Evolutionary conservation across 345 rosid genomes (phyloP), one percentile per base, ranked within the genome.

Genomic region (Microcos paniculata): DNA sequence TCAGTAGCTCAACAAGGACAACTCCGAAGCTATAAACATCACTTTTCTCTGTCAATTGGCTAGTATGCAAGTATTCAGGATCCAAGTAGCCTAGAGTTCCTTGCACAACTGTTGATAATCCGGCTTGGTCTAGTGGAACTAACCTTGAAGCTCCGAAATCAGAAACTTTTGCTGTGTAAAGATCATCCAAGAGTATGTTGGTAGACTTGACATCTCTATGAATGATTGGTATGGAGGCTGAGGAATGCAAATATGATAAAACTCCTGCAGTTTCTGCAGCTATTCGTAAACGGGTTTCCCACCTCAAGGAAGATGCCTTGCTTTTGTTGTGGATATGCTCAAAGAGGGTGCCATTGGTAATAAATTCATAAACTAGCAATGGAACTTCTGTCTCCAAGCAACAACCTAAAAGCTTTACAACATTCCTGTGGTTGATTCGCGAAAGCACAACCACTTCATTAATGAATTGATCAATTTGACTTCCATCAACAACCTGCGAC

Each of bases 1-100:
- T 87, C 72, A 85, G 65, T 18, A 87, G 80, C 80, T 87, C 89
- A 14, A 77, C 76, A 28, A 85, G 28, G 14, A 81, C 90, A 23
- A 87, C 84, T 0, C 88, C 84, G 23, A 85, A 87, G 62, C 88
- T 87, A 11, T 87, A 84, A 13, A 87, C 90, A 79, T 87, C 88
- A 0, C 90, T 87, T 66, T 84, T 53, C 30, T 31, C 46, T 0
- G 74, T 52, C n/a, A 71, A 40, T 35, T 71, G 74, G 30, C 62
- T 71, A 10, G 74, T 71, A 4, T 71, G 75, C 7, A 71, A 35
- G 75, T 71, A 71, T 38, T 71, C 75, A 16, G 75, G 75, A 5
- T 71, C 75, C 31, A 71, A 38, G 75, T 71, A 71, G 8, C 75
- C 75, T 0, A 71, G 30, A 21, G 63, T 71, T 3, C 62, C 62